Conservation (phyloP, 129 eudicot genomes). For the Saussurea involucrata region DNA sequence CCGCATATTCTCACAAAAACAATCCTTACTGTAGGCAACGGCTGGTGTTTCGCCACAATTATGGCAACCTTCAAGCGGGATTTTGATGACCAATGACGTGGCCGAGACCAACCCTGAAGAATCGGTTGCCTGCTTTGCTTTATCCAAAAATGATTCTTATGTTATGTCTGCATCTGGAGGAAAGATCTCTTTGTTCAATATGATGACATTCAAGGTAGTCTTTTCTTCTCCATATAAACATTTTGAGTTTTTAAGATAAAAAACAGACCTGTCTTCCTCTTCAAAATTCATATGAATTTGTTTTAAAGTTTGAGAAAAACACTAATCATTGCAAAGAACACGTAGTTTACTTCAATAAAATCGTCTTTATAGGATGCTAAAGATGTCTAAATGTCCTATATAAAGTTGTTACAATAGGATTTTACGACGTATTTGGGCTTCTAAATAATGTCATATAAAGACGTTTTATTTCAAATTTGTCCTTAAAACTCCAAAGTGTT, state of each 20-base stretch:
- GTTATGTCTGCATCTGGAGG: constrained; percentile 96
- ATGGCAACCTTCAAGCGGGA: constrained; percentile 96
- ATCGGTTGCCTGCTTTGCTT: constrained; percentile 87
- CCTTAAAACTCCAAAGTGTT: not conserved
- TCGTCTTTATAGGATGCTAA: too few relatives aligned
- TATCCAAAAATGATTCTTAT: constrained; percentile 84
- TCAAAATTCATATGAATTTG: too few relatives aligned
- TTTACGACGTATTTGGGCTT: too few relatives aligned
- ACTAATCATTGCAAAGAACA: too few relatives aligned
- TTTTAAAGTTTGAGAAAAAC: too few relatives aligned
- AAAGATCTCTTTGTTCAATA: constrained; percentile 78
- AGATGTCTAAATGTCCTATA: not conserved
- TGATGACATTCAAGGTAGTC: constrained; percentile 96
- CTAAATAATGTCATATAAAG: too few relatives aligned
- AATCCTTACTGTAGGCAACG: constrained; percentile 48
- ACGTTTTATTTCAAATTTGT: too few relatives aligned
- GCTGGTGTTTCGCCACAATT: constrained; percentile 71
- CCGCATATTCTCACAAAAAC: not conserved
- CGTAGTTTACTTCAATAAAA: too few relatives aligned
- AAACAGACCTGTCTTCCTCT: too few relatives aligned
- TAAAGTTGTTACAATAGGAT: too few relatives aligned
- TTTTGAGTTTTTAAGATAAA: too few relatives aligned
- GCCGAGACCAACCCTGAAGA: constrained; percentile 70
- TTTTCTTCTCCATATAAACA: not conserved
- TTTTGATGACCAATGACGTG: constrained; percentile 74